Evolutionary conservation across 2,329 filamentous ascomycete genomes (phyloP).

Genomic region (Ophiostoma sp.): DNA sequence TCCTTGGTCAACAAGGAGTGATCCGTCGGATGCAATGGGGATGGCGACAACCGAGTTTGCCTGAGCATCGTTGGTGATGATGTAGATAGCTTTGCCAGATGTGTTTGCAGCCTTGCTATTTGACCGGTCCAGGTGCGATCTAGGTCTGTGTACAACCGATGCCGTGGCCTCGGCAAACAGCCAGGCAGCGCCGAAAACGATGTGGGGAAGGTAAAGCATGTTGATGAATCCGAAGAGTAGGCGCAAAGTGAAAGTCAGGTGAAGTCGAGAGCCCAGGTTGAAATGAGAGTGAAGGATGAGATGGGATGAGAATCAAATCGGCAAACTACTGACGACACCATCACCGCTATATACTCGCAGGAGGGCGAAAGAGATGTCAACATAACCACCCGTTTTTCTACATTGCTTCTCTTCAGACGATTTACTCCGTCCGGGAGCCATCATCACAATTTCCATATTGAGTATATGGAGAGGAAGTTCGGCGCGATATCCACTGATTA

Average conservation of each 20-base stretch:
- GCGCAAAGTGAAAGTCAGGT: no score
- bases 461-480: neutral
- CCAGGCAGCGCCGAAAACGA: neutral
- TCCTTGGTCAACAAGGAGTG: slow-evolving; percentile 6
- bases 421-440: no score
- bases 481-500: neutral
- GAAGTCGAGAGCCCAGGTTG: no score
- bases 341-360: neutral
- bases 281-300: neutral
- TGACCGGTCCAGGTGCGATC: neutral
- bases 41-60: slow-evolving; percentile 20
- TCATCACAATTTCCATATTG: neutral
- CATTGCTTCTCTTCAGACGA: no score
- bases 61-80: slow-evolving; percentile 11
- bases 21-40: slow-evolving; percentile 17
- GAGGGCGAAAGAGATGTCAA: no score
- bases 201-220: neutral
- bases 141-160: neutral
- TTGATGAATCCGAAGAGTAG: neutral
- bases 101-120: neutral
- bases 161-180: neutral
- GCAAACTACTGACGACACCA: neutral
- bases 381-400: no score
- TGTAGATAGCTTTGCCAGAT: slow-evolving; percentile 20
- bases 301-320: neutral